These are phyloP conservation scores for Heterobasidion irregulare DNA, from an alignment of 1,284 basidiomycete genomes.

Conservation along the genomic window DNA sequence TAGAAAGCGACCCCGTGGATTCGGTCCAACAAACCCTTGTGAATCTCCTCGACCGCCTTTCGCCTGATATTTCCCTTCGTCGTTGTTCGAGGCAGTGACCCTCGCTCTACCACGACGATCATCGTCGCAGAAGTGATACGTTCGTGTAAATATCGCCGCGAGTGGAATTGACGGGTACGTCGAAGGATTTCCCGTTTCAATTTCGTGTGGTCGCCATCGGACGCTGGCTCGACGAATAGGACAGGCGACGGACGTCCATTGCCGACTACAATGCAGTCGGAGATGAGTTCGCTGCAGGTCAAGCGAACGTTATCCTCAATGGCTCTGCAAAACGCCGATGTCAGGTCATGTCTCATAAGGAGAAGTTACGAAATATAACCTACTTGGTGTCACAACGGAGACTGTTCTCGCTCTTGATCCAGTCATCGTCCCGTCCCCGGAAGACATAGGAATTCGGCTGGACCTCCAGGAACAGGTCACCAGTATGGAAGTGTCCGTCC, in stretches of 20 bases:
- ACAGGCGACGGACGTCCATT: slow-evolving; percentile 57
- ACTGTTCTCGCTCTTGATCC: slow-evolving; percentile 72
- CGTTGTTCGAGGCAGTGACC: slow-evolving; percentile 52
- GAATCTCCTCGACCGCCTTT: slow-evolving; percentile 51
- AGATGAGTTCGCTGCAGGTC: slow-evolving; percentile 45
- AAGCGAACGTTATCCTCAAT: slow-evolving; percentile 62
- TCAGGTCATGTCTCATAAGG: slow-evolving; percentile 4
- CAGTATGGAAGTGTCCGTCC: slow-evolving; percentile 67
- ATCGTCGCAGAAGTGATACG: slow-evolving; percentile 45
- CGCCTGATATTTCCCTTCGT: slow-evolving; percentile 67
- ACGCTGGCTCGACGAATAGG: slow-evolving; percentile 53
- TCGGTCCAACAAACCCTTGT: slow-evolving; percentile 41
- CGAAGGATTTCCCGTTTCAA: slow-evolving; percentile 57
- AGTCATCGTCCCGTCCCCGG: slow-evolving; percentile 66
- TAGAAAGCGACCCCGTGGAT: slow-evolving; percentile 28
- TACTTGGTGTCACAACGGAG: slow-evolving; percentile 65
- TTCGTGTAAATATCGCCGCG: slow-evolving; percentile 59
- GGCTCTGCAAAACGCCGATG: slow-evolving; percentile 28
- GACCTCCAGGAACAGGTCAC: slow-evolving; percentile 61
- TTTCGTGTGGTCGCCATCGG: slow-evolving; percentile 37
- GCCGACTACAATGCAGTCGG: slow-evolving; percentile 59
- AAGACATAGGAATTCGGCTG: slow-evolving; percentile 47
- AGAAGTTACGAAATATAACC: slow-evolving; percentile 8
- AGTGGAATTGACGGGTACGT: slow-evolving; percentile 56
- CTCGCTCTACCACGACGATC: slow-evolving; percentile 46